These are phyloP conservation scores for Didymella pinodella DNA, from an alignment of 2,329 filamentous ascomycete genomes.

Conservation along the genomic window DNA sequence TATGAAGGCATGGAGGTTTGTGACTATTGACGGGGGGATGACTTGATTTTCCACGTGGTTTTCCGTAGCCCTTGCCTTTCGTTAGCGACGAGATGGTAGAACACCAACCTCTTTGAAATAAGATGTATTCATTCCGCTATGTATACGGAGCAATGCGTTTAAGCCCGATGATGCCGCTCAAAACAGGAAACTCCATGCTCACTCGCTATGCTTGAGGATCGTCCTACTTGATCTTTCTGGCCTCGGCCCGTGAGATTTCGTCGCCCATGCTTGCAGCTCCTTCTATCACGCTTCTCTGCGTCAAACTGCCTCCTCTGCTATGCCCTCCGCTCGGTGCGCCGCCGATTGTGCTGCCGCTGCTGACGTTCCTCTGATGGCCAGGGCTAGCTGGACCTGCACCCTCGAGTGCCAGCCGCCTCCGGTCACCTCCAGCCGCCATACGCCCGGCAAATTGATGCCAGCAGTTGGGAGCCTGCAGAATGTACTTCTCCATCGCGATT, in stretches of 20 bases:
- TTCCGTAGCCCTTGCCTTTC: background rate
- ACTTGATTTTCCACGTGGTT: slow-evolving; percentile 3
- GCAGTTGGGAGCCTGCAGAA: slow-evolving; percentile 76
- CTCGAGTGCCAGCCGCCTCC: slow-evolving; percentile 26
- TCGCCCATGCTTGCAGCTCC: slow-evolving; percentile 11
- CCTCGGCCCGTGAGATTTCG: slow-evolving; percentile 12
- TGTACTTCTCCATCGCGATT: slow-evolving; percentile 94
- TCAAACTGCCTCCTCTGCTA: slow-evolving; percentile 13
- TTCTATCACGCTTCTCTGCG: slow-evolving; percentile 6
- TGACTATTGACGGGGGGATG: background rate
- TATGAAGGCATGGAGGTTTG: background rate
- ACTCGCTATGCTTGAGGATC: slow-evolving; percentile 15
- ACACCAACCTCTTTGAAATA: background rate
- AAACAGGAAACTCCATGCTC: slow-evolving; percentile 3
- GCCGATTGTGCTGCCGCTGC: slow-evolving; percentile 24
- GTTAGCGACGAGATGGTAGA: background rate
- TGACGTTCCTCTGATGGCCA: slow-evolving; percentile 29
- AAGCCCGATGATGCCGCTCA: slow-evolving; percentile 5
- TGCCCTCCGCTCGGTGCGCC: slow-evolving; percentile 13
- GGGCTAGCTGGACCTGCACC: slow-evolving; percentile 12
- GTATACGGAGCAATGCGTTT: background rate
- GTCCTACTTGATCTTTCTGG: slow-evolving; percentile 19
- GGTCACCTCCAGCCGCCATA: slow-evolving; percentile 31
- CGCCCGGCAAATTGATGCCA: slow-evolving; percentile 71
- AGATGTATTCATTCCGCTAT: slow-evolving; percentile 2